Conservation (phyloP, 2,329 filamentous ascomycete genomes). For the Cercospora berteroae region DNA sequence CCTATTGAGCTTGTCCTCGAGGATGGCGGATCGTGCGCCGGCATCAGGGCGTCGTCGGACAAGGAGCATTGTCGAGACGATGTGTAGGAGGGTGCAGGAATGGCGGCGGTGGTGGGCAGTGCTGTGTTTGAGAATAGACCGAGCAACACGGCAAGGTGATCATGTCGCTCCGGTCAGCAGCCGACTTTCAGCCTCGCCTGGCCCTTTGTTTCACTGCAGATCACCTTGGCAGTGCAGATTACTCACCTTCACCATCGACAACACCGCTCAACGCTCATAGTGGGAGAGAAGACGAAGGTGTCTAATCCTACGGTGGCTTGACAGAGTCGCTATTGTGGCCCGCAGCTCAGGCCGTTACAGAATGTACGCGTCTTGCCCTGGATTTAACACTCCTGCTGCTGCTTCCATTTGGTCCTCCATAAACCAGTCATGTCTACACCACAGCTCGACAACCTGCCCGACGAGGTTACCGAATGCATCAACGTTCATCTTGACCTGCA, state of each 20-base stretch:
- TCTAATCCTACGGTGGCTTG: too few species aligned
- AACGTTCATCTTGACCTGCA: neutral
- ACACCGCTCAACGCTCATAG: neutral
- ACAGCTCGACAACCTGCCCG: too few species aligned
- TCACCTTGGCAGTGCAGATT: neutral
- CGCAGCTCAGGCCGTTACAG: too few species aligned
- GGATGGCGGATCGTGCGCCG: constrained; percentile 14
- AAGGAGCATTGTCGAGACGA: constrained; percentile 4
- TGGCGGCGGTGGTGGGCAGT: neutral
- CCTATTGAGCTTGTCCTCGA: constrained; percentile 29
- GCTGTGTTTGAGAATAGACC: neutral
- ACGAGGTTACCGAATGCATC: neutral
- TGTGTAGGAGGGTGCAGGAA: neutral
- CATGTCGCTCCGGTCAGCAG: neutral
- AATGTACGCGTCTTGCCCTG: too few species aligned
- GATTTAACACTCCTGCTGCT: too few species aligned
- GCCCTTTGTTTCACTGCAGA: neutral
- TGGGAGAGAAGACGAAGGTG: too few species aligned
- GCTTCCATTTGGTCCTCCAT: too few species aligned
- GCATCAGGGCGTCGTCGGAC: constrained; percentile 25
- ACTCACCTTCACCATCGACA: neutral
- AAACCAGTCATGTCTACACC: too few species aligned
- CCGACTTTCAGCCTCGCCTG: neutral
- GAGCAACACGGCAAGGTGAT: neutral
- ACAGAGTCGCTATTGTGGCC: too few species aligned